Evolutionary conservation across 352 stramenopile genomes (phyloP).

Genomic region (Globisporangium nagaii): DNA sequence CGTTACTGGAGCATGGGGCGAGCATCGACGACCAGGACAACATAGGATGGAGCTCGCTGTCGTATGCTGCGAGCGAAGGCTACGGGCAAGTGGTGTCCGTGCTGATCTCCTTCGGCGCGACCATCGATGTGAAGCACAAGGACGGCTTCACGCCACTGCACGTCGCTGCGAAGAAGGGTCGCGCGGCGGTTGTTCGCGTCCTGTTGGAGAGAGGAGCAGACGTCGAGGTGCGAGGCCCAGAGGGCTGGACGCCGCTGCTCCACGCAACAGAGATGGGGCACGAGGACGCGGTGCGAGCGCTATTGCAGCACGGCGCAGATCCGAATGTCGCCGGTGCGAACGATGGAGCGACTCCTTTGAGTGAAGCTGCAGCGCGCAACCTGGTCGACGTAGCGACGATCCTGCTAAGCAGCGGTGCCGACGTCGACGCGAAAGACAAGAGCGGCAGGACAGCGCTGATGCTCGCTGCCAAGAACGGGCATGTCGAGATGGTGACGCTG

Average conservation of each 20-base stretch:
- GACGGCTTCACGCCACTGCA: constrained; percentile 6
- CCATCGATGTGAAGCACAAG: neutral
- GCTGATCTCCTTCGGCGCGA: neutral
- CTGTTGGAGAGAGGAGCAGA: constrained; percentile 5
- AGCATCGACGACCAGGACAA: constrained; percentile 1
- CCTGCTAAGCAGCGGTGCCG: neutral
- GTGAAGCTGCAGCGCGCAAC: neutral
- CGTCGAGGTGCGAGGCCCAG: neutral
- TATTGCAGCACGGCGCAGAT: constrained; percentile 1
- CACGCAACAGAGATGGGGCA: constrained; percentile 4
- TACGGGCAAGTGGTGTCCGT: neutral
- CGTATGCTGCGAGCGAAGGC: constrained; percentile 8
- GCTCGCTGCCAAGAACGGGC: neutral
- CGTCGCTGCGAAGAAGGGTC: constrained; percentile 2
- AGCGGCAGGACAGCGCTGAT: constrained; percentile 4
- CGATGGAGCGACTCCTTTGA: neutral
- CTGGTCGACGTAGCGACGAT: neutral
- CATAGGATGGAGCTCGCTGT: constrained; percentile 5
- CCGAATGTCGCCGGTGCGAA: neutral
- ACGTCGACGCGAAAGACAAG: neutral
- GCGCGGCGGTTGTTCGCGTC: neutral
- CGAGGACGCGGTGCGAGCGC: neutral
- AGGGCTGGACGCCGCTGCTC: constrained; percentile 8
- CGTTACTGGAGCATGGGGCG: constrained; percentile 3
- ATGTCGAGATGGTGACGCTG: neutral